These are phyloP conservation scores for Blastomyces silverae DNA, from an alignment of 2,329 filamentous ascomycete species.

Conservation along the genomic window DNA sequence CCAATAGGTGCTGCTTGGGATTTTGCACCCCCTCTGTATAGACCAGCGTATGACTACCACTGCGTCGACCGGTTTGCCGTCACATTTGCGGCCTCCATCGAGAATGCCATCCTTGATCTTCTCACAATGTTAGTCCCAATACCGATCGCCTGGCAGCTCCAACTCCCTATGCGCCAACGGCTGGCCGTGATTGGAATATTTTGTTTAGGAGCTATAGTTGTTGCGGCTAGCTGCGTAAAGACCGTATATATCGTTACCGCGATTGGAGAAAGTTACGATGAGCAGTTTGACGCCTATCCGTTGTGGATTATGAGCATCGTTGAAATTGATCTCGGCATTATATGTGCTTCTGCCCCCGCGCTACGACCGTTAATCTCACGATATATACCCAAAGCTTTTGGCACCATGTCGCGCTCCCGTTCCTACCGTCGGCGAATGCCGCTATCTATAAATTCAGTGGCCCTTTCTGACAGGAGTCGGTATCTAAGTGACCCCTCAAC, in stretches of 20 bases:
- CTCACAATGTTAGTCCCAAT: conserved; percentile 11
- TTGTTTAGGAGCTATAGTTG: conserved; percentile 4
- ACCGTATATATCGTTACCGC: conserved; percentile 3
- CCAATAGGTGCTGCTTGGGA: conserved; percentile 9
- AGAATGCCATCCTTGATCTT: conserved; percentile 2
- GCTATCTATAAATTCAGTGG: not conserved
- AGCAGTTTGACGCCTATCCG: conserved; percentile 13
- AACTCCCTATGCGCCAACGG: conserved; percentile 10
- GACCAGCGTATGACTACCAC: conserved; percentile 4
- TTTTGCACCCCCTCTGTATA: conserved; percentile 6
- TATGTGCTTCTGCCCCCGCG: conserved; percentile 12
- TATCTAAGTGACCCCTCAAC: not conserved
- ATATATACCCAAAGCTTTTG: conserved; percentile 10
- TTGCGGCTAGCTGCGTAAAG: not conserved
- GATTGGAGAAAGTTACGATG: conserved; percentile 5
- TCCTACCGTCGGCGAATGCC: not conserved
- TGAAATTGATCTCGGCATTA: conserved; percentile 15
- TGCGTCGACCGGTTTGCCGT: not conserved
- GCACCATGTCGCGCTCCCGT: not conserved
- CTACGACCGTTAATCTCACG: conserved; percentile 7
- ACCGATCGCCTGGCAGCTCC: conserved; percentile 9
- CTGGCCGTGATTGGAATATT: conserved; percentile 11
- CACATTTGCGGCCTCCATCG: conserved; percentile 1
- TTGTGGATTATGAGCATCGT: conserved; percentile 13
- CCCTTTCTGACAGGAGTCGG: not conserved